Conservation (phyloP, 345 rosid genomes). For the Gossypium australe region DNA sequence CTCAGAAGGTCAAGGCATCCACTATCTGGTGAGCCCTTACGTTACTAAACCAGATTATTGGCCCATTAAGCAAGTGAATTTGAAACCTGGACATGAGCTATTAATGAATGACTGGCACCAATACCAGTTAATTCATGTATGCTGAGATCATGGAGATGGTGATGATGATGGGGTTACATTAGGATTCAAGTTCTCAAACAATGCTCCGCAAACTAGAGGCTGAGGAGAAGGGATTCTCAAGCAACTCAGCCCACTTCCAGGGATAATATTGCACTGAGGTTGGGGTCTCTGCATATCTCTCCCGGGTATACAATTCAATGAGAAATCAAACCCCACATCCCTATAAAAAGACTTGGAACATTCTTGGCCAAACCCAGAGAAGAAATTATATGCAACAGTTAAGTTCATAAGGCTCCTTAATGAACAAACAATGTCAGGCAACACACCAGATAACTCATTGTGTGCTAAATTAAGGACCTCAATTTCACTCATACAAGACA, state of each 20-base stretch:
- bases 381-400: slow-evolving; percentile 81
- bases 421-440: slow-evolving; percentile 69
- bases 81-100: neutral
- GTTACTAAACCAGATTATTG: neutral
- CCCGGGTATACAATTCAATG: slow-evolving; percentile 74
- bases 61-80: neutral
- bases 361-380: slow-evolving; percentile 75
- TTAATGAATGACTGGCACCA: neutral
- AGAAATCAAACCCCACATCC: slow-evolving; percentile 66
- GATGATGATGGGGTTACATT: slow-evolving; percentile 27
- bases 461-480: slow-evolving; percentile 78
- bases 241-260: slow-evolving; percentile 68
- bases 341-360: slow-evolving; percentile 50
- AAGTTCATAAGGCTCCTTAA: slow-evolving; percentile 53
- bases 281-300: slow-evolving; percentile 68
- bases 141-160: slow-evolving; percentile 24
- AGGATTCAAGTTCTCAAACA: slow-evolving; percentile 27
- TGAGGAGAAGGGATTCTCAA: slow-evolving; percentile 52
- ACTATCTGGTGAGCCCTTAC: neutral
- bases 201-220: slow-evolving; percentile 55
- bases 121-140: neutral
- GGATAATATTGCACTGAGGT: slow-evolving; percentile 55
- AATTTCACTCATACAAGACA: slow-evolving; percentile 52
- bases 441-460: slow-evolving; percentile 64
- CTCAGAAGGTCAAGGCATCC: neutral